phyloP scores from a whole-genome alignment of 768 basidiomycete species.

The Naganishia kalamii region DNA sequence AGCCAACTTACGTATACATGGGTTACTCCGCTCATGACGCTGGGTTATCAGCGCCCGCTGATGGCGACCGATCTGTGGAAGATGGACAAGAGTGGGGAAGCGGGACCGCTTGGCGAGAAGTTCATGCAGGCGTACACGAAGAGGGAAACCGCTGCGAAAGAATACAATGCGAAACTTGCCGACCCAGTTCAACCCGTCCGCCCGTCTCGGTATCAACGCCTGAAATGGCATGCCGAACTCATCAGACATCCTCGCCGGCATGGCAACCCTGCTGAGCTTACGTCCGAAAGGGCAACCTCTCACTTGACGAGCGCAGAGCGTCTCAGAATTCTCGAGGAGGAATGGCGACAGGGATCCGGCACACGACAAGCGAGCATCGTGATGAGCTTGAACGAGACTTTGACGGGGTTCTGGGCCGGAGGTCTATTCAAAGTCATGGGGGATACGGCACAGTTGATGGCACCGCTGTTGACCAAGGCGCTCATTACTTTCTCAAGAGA shows the following conservation, averaged over 20 bases:
- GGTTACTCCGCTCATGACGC: constrained; percentile 49
- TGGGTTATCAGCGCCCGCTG: constrained; percentile 66
- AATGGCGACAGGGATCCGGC: constrained; percentile 31
- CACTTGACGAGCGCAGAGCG: no score
- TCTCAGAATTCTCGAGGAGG: constrained; percentile 44
- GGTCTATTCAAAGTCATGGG: constrained; percentile 42
- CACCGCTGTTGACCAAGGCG: constrained; percentile 47
- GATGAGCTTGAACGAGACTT: constrained; percentile 36
- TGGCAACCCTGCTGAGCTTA: not conserved
- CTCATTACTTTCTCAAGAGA: constrained; percentile 38
- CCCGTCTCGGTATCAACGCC: not conserved
- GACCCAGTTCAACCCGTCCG: constrained; percentile 30
- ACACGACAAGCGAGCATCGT: constrained; percentile 26
- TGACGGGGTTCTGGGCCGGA: constrained; percentile 41
- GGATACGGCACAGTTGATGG: constrained; percentile 37
- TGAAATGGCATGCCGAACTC: constrained; percentile 45
- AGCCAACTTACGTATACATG: constrained; percentile 58
- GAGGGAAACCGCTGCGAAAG: constrained; percentile 52
- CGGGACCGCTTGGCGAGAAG: constrained; percentile 52
- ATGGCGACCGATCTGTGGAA: constrained; percentile 70
- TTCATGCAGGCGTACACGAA: constrained; percentile 57
- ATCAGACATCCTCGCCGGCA: not conserved
- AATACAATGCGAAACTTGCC: constrained; percentile 56
- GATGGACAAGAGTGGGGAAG: constrained; percentile 44
- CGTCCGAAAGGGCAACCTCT: not conserved